Evolutionary conservation across 805 yeast genomes (phyloP).

Genomic region (Clavispora asparagi): DNA sequence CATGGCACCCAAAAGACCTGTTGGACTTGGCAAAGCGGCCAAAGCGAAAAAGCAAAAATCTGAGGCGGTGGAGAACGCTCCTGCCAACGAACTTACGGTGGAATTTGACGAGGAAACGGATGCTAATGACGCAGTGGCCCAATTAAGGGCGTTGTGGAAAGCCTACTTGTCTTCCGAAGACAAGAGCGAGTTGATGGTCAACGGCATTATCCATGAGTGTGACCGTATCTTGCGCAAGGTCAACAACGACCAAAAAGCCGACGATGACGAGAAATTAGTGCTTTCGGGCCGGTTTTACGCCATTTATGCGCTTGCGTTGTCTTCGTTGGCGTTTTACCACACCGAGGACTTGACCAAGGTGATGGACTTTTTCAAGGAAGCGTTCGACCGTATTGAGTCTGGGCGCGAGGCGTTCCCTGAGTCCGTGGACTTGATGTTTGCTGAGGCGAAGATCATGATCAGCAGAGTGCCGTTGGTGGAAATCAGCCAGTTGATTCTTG

Average conservation of each 20-base stretch:
- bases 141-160: slow-evolving; percentile 66
- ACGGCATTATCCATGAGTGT: slow-evolving; percentile 91
- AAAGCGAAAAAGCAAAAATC: slow-evolving; percentile 22
- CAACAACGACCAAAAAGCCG: slow-evolving; percentile 4
- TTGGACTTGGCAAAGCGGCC: slow-evolving; percentile 34
- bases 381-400: slow-evolving; percentile 59
- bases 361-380: slow-evolving; percentile 59
- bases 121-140: slow-evolving; percentile 75
- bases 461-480: slow-evolving; percentile 56
- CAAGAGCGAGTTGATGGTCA: slow-evolving; percentile 59
- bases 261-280: slow-evolving; percentile 12
- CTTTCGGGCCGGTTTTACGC: slow-evolving; percentile 55
- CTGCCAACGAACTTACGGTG: slow-evolving; percentile 37
- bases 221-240: slow-evolving; percentile 64
- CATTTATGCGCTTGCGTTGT: slow-evolving; percentile 67
- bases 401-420: slow-evolving; percentile 52
- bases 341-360: slow-evolving; percentile 40
- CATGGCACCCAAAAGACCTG: slow-evolving; percentile 25
- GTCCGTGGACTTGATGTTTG: slow-evolving; percentile 43
- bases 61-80: slow-evolving; percentile 1
- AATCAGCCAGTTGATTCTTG: slow-evolving; percentile 45
- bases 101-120: slow-evolving; percentile 67
- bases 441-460: slow-evolving; percentile 50
- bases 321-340: slow-evolving; percentile 58
- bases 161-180: slow-evolving; percentile 53